Conservation (phyloP, 2,329 filamentous ascomycete genomes). For the Microcyclospora tardicrescens region DNA sequence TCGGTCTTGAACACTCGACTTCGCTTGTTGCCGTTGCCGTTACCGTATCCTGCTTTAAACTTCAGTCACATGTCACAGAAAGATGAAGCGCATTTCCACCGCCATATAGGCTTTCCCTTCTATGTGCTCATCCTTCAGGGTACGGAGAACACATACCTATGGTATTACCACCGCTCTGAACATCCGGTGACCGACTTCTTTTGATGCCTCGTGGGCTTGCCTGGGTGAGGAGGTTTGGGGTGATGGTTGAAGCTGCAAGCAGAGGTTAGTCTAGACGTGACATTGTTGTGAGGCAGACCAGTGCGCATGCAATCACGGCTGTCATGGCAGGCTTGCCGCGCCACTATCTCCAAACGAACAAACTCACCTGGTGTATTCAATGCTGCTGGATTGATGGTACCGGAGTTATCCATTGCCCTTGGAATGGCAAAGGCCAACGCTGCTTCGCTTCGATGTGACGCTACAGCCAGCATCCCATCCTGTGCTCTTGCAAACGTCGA, state of each 20-base stretch:
- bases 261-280: not conserved
- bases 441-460: too few species aligned
- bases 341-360: slow-evolving; percentile 4
- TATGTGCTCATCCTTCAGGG: too few species aligned
- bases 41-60: not conserved
- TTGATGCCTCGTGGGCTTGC: slow-evolving; percentile 58
- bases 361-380: slow-evolving; percentile 62
- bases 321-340: not conserved
- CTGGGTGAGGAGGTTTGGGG: slow-evolving; percentile 31
- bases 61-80: too few species aligned
- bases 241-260: slow-evolving; percentile 29
- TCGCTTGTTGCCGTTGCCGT: slow-evolving; percentile 34
- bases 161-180: slow-evolving; percentile 29
- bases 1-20: slow-evolving; percentile 12
- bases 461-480: too few species aligned
- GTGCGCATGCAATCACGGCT: not conserved
- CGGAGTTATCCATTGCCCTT: slow-evolving; percentile 52
- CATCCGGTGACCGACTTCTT: slow-evolving; percentile 64
- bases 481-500: too few species aligned
- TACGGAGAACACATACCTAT: too few species aligned
- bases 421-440: too few species aligned
- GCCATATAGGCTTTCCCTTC: too few species aligned
- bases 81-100: too few species aligned
- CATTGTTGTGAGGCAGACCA: not conserved
- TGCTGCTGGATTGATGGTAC: slow-evolving; percentile 82